Base-by-base conservation (phyloP, 2,329 filamentous ascomycete genomes). In the Mycosphaerelloides madeirae region DNA sequence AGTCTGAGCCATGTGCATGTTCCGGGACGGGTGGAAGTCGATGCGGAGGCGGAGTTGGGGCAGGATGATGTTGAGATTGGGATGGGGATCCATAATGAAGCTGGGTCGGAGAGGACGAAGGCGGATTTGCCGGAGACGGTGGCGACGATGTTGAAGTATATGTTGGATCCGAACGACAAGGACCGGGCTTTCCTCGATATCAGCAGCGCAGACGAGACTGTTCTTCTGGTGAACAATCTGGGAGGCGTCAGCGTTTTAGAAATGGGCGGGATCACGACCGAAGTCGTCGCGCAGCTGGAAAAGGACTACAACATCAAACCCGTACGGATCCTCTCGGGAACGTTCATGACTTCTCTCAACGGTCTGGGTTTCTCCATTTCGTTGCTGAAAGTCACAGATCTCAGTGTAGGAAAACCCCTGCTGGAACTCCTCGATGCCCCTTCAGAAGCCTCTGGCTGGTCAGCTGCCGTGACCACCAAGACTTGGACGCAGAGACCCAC, bases 1-100 rank as follows among this genome's bases (percentile, higher is more conserved):
- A 91, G 86, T 41, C 70, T 96, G 32, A 84, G 85, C 52, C 90
- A 95, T 63, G 90, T 96, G n/a, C 91, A 96, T 62, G 87, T 96
- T 0, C 91, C 91, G 0, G 90, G 91, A 3, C 78, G 89, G 48
- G 77, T 72, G 1, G 62, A 72, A 6, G 66, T 70, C 0, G 77
- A 80, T 52, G 61, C 66, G 11, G 74, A 74, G 33, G 72, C 72
- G 9, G 78, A 80, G 18, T 67, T 91, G 45, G 74, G 68, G 36
- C 65, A 74, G 13, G 74, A 74, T 15, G 78, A 84, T 57, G 72
- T 83, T 16, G 81, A 85, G 65, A 72, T 85, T 52, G 83, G 83
- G 1, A 86, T 86, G 83, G 83, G 83, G 7, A 85, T 85, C 54
- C 84, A 88, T 63, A 87, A 87, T 57, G 67, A 69, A 48, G 54